Evolutionary conservation across 768 basidiomycete genomes (phyloP).

Genomic region (Gelatoporia subvermispora): DNA sequence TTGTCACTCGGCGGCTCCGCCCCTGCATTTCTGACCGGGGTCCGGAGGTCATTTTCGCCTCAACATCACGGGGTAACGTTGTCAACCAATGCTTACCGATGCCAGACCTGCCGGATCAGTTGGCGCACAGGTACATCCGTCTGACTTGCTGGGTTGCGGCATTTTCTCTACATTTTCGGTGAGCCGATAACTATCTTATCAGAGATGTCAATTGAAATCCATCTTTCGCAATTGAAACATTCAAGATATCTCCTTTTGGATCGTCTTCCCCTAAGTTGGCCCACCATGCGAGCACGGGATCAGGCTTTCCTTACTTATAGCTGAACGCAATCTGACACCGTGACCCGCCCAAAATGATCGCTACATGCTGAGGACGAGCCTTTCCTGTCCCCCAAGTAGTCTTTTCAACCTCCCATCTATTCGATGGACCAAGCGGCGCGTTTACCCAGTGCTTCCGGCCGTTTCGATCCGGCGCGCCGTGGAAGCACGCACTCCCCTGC

Average conservation of each 20-base stretch:
- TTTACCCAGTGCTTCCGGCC: constrained; percentile 15
- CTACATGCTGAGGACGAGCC: not conserved
- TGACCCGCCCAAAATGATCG: not conserved
- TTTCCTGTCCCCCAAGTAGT: constrained; percentile 6
- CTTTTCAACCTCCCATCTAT: constrained; percentile 8
- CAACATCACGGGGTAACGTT: constrained; percentile 19
- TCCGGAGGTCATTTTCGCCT: constrained; percentile 7
- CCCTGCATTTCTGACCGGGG: constrained; percentile 11
- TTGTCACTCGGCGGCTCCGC: constrained; percentile 3
- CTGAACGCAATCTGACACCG: not conserved
- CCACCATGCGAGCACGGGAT: constrained; percentile 19
- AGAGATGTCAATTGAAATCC: constrained; percentile 16
- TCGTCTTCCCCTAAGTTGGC: constrained; percentile 18
- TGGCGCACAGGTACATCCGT: constrained; percentile 12
- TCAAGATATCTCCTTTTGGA: constrained; percentile 20
- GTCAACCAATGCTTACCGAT: constrained; percentile 19
- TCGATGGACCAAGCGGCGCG: constrained; percentile 15
- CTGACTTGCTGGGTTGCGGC: constrained; percentile 12
- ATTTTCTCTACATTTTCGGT: constrained; percentile 16
- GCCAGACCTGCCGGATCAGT: constrained; percentile 16
- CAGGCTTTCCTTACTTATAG: not conserved
- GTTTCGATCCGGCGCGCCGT: constrained; percentile 10
- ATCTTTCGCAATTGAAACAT: no score
- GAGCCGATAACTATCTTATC: constrained; percentile 27
- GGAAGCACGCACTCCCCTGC: no score